Percentiles rank a stretch among this genome's conserved stretches.
Evolutionary conservation across 768 basidiomycete species (phyloP).

Genomic region (Leucocoprinus leucothites): DNA sequence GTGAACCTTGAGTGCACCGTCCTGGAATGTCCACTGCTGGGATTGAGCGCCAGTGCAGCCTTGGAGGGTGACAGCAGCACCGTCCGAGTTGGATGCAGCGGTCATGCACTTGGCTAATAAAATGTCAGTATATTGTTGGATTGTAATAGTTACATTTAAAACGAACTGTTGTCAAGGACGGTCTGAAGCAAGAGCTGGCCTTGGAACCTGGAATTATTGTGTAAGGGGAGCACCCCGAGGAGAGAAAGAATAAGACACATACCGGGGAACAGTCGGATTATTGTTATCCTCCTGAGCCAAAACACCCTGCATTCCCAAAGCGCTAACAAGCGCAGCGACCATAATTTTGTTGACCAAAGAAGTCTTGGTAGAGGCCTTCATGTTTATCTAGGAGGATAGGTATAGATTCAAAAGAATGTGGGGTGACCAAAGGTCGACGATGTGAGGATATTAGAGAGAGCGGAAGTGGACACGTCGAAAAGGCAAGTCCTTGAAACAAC

Average conservation of each 20-base stretch:
- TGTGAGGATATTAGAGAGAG: background rate
- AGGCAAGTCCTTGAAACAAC: background rate
- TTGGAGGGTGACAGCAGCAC: conserved; percentile 44
- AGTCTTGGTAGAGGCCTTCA: conserved; percentile 1
- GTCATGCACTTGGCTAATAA: conserved; percentile 47
- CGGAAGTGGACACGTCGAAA: background rate
- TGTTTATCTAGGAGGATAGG: background rate
- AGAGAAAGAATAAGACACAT: background rate
- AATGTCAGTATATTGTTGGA: conserved; percentile 4
- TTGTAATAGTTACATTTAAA: background rate
- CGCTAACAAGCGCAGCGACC: conserved; percentile 1
- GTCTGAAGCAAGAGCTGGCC: conserved; percentile 45
- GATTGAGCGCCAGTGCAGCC: conserved; percentile 39
- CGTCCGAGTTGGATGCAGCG: conserved; percentile 45
- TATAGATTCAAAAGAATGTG: background rate
- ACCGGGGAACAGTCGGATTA: conserved; percentile 4
- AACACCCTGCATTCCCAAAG: conserved; percentile 4
- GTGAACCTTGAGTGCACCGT: conserved; percentile 39
- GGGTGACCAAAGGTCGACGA: conserved; percentile 3
- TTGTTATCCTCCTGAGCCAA: background rate
- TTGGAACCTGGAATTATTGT: conserved; percentile 27
- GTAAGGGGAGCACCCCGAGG: background rate
- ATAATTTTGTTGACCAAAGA: background rate
- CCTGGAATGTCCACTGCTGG: conserved; percentile 48
- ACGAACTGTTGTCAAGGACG: conserved; percentile 36